These are phyloP conservation scores for Alternaria novae-zelandiae DNA, from an alignment of 2,329 filamentous ascomycete genomes.

Conservation along the genomic window DNA sequence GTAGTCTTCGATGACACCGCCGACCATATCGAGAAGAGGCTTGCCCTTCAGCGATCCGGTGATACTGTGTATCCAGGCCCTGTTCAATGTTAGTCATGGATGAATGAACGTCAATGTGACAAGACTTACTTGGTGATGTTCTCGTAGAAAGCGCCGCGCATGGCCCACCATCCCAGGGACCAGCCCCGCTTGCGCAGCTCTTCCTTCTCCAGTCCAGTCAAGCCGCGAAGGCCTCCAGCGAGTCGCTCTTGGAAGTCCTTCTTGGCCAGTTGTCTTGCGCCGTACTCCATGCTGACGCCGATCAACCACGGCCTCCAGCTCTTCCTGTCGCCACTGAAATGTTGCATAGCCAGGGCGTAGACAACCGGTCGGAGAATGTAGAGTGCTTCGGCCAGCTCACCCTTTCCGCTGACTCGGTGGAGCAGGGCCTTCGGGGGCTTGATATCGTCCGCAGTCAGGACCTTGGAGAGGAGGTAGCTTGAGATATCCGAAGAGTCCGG, in stretches of 20 bases:
- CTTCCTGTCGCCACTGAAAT: conserved; percentile 72
- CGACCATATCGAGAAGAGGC: conserved; percentile 79
- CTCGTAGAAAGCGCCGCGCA: conserved; percentile 97
- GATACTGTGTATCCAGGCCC: conserved; percentile 69
- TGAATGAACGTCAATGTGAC: not conserved
- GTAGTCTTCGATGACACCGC: conserved; percentile 90
- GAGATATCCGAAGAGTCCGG: conserved; percentile 84
- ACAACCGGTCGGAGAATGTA: conserved; percentile 89
- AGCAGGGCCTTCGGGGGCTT: conserved; percentile 87
- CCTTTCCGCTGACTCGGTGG: conserved; percentile 75
- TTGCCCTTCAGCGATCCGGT: conserved; percentile 74
- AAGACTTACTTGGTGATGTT: conserved; percentile 72
- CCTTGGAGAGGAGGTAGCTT: conserved; percentile 84
- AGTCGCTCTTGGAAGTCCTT: conserved; percentile 67
- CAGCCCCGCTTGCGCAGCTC: conserved; percentile 88
- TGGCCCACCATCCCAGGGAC: conserved; percentile 92
- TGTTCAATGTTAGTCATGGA: conserved; percentile 37
- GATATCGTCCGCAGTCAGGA: conserved; percentile 94
- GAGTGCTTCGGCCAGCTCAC: conserved; percentile 85
- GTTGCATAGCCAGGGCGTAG: conserved; percentile 83
- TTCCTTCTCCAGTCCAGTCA: conserved; percentile 86
- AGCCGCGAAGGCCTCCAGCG: conserved; percentile 73
- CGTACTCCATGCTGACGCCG: conserved; percentile 83
- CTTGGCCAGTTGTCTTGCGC: conserved; percentile 82
- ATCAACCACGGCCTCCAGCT: conserved; percentile 93